Base-by-base conservation (phyloP, 768 basidiomycete species). In the Auriscalpium vulgare region DNA sequence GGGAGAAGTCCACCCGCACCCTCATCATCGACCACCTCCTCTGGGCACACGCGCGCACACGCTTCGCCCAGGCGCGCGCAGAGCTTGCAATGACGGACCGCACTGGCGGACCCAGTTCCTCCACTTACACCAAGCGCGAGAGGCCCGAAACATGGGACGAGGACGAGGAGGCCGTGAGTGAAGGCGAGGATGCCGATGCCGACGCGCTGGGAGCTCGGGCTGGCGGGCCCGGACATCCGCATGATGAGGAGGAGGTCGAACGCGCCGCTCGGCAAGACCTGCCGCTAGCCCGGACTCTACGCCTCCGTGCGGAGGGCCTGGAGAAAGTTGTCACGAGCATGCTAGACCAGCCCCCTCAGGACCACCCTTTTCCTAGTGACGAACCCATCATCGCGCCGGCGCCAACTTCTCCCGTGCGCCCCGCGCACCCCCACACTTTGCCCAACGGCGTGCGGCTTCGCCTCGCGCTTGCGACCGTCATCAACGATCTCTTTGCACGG, bases 1-100 rank as follows among this genome's bases (percentile, higher is more conserved):
- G 88, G 40, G 90, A 93, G 69, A 93, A 92, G 74, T 88, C 87
- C n/a, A 91, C 90, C 8, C 76, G 89, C 36, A 92, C 89, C 10
- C 75, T 92, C 55, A 93, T 92, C 63, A 82, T 93, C 55, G 91
- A 93, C 69, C 87, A 92, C 69, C 83, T 91, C 78, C 74, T 91
- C 50, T 92, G 87, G 88, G 86, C 85, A 8, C 91, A 92, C 69
- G 83, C 78, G 10, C 76, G 85, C 59, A 89, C 89, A 13, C 79
- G 91, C 56, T 88, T 90, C 60, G 83, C 85, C 8, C 91, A 93
- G 68, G 89, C 87, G 4, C 80, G 89, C 35, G 88, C 88, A 53
- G 90, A 91, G 68, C 79, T 93, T 10, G 88, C 87, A 37, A 91
- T 91, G 88, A 84, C 85, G 8, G 88, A 89, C 69, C 84, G 82